Conservation (phyloP, 441 rosid genomes). For the Syzygium syzygioides region DNA sequence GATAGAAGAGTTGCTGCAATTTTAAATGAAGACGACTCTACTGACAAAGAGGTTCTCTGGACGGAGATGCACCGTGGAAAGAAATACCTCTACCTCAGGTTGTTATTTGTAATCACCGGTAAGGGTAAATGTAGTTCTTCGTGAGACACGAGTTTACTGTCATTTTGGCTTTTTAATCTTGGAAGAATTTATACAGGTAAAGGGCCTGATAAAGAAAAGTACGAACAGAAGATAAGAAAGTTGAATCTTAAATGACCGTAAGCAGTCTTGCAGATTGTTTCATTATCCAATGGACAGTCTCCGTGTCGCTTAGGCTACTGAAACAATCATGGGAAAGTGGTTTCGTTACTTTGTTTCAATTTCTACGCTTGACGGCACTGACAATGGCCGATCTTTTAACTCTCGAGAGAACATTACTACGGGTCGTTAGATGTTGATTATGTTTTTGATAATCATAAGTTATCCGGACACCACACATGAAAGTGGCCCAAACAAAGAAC, state of each 20-base stretch:
- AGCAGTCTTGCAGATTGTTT: too few species aligned
- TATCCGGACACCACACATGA: neutral
- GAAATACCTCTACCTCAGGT: slow-evolving; percentile 53
- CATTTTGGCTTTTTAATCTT: neutral
- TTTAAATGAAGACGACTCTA: slow-evolving; percentile 54
- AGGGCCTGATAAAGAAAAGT: slow-evolving; percentile 90
- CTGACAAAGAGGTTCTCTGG: slow-evolving; percentile 34
- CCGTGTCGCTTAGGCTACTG: too few species aligned
- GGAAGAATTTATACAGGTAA: slow-evolving; percentile 52
- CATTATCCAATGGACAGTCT: too few species aligned
- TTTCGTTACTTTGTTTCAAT: too few species aligned
- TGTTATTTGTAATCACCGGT: slow-evolving; percentile 92
- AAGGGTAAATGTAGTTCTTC: neutral
- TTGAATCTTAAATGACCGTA: slow-evolving; percentile 73
- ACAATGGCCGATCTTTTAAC: too few species aligned
- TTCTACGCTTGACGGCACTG: too few species aligned
- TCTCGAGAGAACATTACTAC: rapidly evolving
- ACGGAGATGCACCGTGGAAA: slow-evolving; percentile 43
- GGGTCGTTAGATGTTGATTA: neutral
- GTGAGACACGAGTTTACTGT: neutral
- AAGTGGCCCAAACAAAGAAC: neutral
- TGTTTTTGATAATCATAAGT: neutral
- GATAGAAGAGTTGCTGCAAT: slow-evolving; percentile 92
- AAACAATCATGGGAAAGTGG: too few species aligned
- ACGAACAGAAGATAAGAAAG: slow-evolving; percentile 77